Conservation (phyloP, 768 basidiomycete genomes). For the Hemileccinum rubropunctum region DNA sequence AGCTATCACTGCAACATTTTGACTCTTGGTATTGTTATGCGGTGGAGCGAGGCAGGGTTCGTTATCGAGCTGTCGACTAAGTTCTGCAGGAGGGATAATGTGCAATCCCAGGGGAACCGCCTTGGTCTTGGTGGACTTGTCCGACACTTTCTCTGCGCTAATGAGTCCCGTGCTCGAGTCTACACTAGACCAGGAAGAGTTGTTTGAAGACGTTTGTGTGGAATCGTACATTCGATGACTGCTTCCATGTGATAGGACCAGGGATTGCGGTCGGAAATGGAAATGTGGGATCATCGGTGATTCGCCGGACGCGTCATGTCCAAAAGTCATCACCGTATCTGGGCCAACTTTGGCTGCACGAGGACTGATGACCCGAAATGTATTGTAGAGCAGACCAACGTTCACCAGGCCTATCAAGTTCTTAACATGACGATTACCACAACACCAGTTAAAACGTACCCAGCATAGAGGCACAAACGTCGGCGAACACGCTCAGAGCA, state of each 20-base stretch:
- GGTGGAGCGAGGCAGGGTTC: slow-evolving; percentile 10
- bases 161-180: slow-evolving; percentile 18
- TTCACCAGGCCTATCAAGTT: slow-evolving; percentile 54
- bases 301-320: slow-evolving; percentile 22
- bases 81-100: slow-evolving; percentile 6
- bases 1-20: background rate
- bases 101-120: background rate
- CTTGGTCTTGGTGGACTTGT: slow-evolving; percentile 4
- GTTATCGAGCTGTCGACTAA: slow-evolving; percentile 12
- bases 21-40: background rate
- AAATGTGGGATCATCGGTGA: slow-evolving; percentile 12
- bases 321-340: slow-evolving; percentile 21
- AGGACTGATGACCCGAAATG: slow-evolving; percentile 58
- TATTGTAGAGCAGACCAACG: slow-evolving; percentile 65
- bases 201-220: background rate
- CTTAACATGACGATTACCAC: background rate
- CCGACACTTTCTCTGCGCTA: slow-evolving; percentile 6
- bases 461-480: slow-evolving; percentile 49
- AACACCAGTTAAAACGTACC: slow-evolving; percentile 37
- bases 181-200: slow-evolving; percentile 14
- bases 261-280: background rate
- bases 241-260: slow-evolving; percentile 1
- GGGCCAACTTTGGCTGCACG: background rate
- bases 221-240: background rate
- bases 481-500: slow-evolving; percentile 47